Percentiles rank a stretch among this genome's conserved stretches.
Conservation (phyloP, 2,329 filamentous ascomycete species). For the Neofusicoccum ribis region DNA sequence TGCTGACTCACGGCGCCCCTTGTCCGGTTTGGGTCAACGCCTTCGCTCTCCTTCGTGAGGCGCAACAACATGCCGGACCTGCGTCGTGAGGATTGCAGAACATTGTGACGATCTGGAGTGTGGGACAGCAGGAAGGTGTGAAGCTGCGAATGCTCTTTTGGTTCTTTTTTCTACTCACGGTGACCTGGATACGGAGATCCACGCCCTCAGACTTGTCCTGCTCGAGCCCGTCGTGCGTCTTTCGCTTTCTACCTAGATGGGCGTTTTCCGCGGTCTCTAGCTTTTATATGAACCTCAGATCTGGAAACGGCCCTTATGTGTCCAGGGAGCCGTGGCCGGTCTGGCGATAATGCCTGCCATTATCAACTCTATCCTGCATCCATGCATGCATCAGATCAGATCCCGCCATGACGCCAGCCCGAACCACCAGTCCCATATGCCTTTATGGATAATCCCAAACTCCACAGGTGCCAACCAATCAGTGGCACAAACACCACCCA, state of each 20-base stretch:
- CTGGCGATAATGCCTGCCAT: not conserved
- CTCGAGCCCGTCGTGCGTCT: too few relatives aligned
- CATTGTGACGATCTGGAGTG: not conserved
- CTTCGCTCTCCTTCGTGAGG: not conserved
- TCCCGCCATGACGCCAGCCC: slow-evolving; percentile 14
- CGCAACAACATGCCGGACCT: slow-evolving; percentile 1
- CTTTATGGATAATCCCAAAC: not conserved
- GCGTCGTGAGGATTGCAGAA: not conserved
- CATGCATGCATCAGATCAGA: not conserved
- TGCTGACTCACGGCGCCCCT: not conserved
- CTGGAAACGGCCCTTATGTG: not conserved
- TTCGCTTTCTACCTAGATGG: not conserved
- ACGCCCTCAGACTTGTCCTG: not conserved
- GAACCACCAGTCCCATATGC: slow-evolving; percentile 10
- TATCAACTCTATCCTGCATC: not conserved
- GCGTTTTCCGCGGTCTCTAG: too few relatives aligned
- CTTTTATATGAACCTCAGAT: not conserved
- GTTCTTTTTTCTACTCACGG: not conserved
- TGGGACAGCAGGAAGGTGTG: not conserved
- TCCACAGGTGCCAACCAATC: slow-evolving; percentile 7
- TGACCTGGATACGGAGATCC: not conserved
- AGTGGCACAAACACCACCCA: not conserved
- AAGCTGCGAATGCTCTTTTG: not conserved
- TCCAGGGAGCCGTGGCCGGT: not conserved
- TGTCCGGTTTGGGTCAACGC: not conserved